These are phyloP conservation scores for Ogataea trehaloabstinens DNA, from an alignment of 805 yeast genomes.

Conservation along the genomic window DNA sequence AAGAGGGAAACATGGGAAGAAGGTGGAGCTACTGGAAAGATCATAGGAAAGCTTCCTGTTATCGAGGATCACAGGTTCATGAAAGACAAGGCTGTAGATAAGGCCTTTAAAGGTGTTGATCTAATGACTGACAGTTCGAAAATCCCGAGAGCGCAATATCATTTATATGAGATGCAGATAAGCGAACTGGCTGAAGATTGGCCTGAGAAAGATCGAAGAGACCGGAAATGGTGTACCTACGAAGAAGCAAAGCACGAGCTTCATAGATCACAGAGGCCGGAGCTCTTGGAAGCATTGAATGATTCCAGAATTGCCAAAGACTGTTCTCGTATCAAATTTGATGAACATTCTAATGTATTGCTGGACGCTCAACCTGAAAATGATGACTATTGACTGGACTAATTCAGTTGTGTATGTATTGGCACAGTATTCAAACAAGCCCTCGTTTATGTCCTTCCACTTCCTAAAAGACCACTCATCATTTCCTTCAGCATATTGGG, in stretches of 20 bases:
- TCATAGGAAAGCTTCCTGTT: slow-evolving; percentile 55
- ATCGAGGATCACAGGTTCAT: slow-evolving; percentile 52
- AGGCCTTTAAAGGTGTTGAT: slow-evolving; percentile 17
- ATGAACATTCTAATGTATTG: slow-evolving; percentile 25
- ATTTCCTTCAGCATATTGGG: slow-evolving; percentile 63
- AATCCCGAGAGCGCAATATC: slow-evolving; percentile 78
- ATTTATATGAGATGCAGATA: slow-evolving; percentile 76
- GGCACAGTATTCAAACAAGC: background rate
- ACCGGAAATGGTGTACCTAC: slow-evolving; percentile 73
- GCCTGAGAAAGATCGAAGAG: slow-evolving; percentile 71
- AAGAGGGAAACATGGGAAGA: slow-evolving; percentile 97
- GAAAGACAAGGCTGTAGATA: slow-evolving; percentile 18
- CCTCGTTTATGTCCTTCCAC: slow-evolving; percentile 16
- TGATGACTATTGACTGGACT: slow-evolving; percentile 26
- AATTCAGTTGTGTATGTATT: too few relatives aligned
- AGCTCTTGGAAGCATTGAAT: slow-evolving; percentile 61
- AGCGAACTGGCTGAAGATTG: slow-evolving; percentile 55
- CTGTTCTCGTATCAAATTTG: slow-evolving; percentile 19
- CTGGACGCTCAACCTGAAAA: slow-evolving; percentile 27
- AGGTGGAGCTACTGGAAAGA: slow-evolving; percentile 79
- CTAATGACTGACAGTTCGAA: slow-evolving; percentile 24
- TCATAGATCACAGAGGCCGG: slow-evolving; percentile 57
- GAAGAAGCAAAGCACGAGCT: slow-evolving; percentile 65
- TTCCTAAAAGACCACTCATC: slow-evolving; percentile 69
- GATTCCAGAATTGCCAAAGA: slow-evolving; percentile 50